Conservation (phyloP, 108 stramenopile species). For the Seminavis robusta region DNA sequence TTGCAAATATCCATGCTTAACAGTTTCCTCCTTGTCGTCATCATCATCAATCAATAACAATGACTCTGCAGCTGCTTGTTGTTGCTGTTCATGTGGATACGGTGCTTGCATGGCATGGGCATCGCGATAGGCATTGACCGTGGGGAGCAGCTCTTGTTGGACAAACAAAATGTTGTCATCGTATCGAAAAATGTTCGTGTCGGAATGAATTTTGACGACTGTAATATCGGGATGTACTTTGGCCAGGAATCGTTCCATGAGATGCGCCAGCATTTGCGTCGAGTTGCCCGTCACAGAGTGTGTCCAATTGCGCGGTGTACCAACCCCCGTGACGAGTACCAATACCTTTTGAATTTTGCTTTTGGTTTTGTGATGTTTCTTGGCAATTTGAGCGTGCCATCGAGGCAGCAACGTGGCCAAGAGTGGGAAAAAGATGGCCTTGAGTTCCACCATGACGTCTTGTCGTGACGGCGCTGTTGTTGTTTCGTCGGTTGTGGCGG, state of each 20-base stretch:
- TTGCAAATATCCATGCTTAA: too few species aligned
- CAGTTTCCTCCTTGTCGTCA: conserved; percentile 15
- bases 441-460: conserved; percentile 31
- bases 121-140: conserved; percentile 83
- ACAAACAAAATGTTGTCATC: conserved; percentile 96
- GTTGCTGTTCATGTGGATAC: conserved; percentile 42
- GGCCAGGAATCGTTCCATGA: conserved; percentile 78
- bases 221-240: conserved; percentile 65
- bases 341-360: conserved; percentile 70
- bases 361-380: conserved; percentile 31
- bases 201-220: conserved; percentile 81
- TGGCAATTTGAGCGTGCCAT: conserved; percentile 67
- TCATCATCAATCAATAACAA: not conserved
- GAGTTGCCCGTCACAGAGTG: conserved; percentile 81
- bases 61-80: too few species aligned
- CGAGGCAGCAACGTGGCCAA: conserved; percentile 75
- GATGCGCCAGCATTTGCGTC: conserved; percentile 74
- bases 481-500: not conserved
- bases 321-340: conserved; percentile 86
- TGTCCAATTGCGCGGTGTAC: conserved; percentile 87
- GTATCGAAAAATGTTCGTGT: conserved; percentile 92
- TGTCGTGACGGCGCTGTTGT: conserved; percentile 3
- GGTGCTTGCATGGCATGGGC: conserved; percentile 59
- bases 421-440: conserved; percentile 90
- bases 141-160: conserved; percentile 84